Conservation (phyloP, 768 basidiomycete species). For the Lentinula aciculospora region DNA sequence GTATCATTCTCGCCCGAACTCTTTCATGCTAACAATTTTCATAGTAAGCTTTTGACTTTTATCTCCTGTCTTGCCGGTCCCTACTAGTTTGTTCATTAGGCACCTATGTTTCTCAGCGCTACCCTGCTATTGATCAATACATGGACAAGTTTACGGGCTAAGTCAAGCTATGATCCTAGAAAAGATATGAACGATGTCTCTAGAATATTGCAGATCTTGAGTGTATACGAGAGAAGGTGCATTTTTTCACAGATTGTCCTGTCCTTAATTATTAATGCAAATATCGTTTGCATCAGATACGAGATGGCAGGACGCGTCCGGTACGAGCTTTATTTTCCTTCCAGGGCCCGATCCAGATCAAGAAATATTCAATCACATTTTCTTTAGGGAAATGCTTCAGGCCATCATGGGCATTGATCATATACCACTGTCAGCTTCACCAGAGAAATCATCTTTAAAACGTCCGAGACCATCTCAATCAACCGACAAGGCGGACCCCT, state of each 20-base stretch:
- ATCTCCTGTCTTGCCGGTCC: background rate
- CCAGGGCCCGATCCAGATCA: background rate
- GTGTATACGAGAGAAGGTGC: background rate
- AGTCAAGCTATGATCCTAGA: background rate
- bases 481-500: background rate
- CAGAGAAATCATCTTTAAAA: background rate
- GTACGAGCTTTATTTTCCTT: background rate
- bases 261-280: background rate
- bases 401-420: background rate
- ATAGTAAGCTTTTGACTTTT: background rate
- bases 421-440: background rate
- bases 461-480: background rate
- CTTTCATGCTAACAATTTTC: background rate
- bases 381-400: background rate
- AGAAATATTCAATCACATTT: background rate
- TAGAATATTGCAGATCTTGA: background rate
- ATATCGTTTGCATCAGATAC: background rate
- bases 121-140: constrained; percentile 37
- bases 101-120: constrained; percentile 25
- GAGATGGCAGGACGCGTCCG: background rate
- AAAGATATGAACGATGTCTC: background rate
- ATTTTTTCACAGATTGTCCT: background rate
- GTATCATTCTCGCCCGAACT: constrained; percentile 14
- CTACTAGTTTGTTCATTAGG: constrained; percentile 7
- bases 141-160: constrained; percentile 17